phyloP scores from a whole-genome alignment of 78 protist species.

The Dictyostelium brefeldianum region DNA sequence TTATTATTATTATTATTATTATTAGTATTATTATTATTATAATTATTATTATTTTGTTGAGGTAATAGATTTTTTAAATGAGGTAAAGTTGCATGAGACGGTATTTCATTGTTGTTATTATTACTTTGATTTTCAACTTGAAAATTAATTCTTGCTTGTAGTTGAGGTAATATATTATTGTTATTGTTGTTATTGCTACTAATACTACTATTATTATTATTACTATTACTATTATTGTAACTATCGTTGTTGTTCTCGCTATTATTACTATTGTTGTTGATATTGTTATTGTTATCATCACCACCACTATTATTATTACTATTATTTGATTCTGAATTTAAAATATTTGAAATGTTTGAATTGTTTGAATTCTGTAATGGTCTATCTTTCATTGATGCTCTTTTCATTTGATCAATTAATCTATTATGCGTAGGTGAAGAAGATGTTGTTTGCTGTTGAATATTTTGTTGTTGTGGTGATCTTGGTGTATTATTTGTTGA shows the following conservation, averaged over 20 bases:
- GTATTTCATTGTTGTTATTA: neutral
- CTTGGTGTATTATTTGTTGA: slow-evolving; percentile 7
- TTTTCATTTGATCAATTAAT: slow-evolving; percentile 40
- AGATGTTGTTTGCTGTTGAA: neutral
- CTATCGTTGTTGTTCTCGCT: slow-evolving; percentile 13
- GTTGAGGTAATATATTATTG: neutral
- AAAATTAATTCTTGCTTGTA: slow-evolving; percentile 19
- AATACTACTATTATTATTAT: neutral
- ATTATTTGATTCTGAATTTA: neutral
- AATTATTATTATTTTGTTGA: slow-evolving; percentile 1
- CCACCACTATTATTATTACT: neutral
- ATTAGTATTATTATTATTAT: neutral
- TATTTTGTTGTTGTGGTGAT: neutral
- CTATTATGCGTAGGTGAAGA: neutral
- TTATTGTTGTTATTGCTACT: too few relatives aligned
- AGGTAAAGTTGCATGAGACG: slow-evolving; percentile 2
- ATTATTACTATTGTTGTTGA: slow-evolving; percentile 28
- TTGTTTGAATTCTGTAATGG: neutral
- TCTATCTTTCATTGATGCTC: slow-evolving; percentile 23
- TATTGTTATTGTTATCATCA: slow-evolving; percentile 1
- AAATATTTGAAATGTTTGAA: slow-evolving; percentile 4
- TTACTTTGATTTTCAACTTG: slow-evolving; percentile 9
- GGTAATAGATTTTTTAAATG: slow-evolving; percentile 10
- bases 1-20: too few relatives aligned
- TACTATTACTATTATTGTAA: neutral